Percentiles rank a stretch among this genome's conserved stretches.
phyloP scores from a whole-genome alignment of 2,329 filamentous ascomycete genomes.

The Kalmusia sp. region DNA sequence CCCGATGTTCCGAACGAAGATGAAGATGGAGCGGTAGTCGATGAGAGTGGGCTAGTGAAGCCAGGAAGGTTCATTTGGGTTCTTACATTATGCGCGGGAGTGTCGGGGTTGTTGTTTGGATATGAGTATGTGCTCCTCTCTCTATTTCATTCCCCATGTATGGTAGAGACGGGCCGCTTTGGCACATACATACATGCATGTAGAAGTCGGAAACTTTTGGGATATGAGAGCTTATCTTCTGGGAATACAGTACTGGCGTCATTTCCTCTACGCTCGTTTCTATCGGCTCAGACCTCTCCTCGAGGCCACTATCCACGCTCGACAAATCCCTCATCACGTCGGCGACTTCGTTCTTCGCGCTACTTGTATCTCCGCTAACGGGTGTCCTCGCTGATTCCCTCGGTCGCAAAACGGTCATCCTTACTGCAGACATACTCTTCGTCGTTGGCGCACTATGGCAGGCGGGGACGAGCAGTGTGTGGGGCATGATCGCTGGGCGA shows the following conservation, averaged over 20 bases:
- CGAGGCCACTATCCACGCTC: conserved; percentile 56
- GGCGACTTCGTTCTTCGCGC: conserved; percentile 63
- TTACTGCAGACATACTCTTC: conserved; percentile 70
- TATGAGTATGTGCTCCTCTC: conserved; percentile 58
- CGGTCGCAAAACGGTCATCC: conserved; percentile 83
- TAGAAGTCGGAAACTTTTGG: conserved; percentile 5
- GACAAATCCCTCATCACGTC: conserved; percentile 67
- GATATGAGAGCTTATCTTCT: conserved; percentile 10
- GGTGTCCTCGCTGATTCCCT: conserved; percentile 71
- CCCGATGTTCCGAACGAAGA: conserved; percentile 19
- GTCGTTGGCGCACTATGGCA: conserved; percentile 71
- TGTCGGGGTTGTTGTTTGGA: conserved; percentile 66
- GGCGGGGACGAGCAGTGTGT: conserved; percentile 64
- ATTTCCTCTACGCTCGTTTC: conserved; percentile 67
- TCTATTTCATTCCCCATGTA: neutral
- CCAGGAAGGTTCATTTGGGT: conserved; percentile 59
- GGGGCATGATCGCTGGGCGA: conserved; percentile 71
- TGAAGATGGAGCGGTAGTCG: conserved; percentile 28
- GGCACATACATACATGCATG: conserved; percentile 22
- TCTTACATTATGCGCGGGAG: conserved; percentile 63
- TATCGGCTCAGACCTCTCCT: conserved; percentile 61
- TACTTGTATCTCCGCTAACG: conserved; percentile 62
- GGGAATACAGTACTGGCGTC: conserved; percentile 59
- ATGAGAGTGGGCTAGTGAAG: conserved; percentile 37
- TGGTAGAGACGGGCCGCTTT: no score